Conservation (phyloP, 2,329 filamentous ascomycete genomes). For the Aspergillus costaricaensis region DNA sequence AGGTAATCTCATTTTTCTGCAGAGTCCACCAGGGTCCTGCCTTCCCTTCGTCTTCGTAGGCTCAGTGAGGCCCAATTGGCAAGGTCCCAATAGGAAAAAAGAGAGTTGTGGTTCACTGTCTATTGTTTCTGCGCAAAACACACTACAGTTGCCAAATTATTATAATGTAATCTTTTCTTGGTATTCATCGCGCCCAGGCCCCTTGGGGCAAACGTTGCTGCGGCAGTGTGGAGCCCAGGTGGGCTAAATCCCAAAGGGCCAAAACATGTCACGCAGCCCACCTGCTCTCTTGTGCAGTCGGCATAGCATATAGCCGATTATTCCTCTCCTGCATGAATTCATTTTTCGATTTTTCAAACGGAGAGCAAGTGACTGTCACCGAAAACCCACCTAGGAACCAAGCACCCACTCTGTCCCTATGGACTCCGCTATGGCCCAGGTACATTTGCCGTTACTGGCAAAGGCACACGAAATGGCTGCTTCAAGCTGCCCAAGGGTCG, state of each 20-base stretch:
- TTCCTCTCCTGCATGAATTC: background rate
- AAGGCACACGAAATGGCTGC: background rate
- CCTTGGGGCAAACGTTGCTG: background rate
- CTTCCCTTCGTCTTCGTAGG: background rate
- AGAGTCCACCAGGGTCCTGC: background rate
- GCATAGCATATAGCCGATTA: background rate
- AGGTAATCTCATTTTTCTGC: background rate
- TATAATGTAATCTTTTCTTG: too few relatives aligned
- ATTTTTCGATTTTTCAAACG: background rate
- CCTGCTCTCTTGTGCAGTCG: background rate
- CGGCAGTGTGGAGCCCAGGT: background rate
- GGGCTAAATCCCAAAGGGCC: background rate
- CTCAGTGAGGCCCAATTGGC: background rate
- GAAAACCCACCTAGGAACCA: background rate
- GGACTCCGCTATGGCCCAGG: background rate
- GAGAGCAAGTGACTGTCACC: background rate
- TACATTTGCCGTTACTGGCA: conserved; percentile 10
- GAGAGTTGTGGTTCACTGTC: background rate
- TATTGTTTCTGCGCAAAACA: background rate
- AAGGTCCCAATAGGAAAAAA: background rate
- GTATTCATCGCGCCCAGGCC: background rate
- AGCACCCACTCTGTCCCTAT: background rate
- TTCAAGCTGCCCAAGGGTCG: background rate
- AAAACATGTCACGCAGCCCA: background rate
- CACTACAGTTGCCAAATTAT: too few relatives aligned